phyloP scores from a whole-genome alignment of 2,329 filamentous ascomycete genomes.

The Rhynchosporium graminicola region DNA sequence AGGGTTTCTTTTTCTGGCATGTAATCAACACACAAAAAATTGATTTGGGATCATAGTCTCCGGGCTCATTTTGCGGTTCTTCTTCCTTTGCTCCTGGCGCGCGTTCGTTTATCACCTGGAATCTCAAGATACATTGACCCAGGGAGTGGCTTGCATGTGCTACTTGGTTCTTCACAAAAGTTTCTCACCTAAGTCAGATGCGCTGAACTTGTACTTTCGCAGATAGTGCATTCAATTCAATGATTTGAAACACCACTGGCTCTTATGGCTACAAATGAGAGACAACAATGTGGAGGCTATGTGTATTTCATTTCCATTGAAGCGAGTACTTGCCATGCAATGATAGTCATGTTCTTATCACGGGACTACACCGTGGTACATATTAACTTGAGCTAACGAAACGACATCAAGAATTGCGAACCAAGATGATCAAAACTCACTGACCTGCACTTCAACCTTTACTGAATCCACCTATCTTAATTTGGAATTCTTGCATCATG shows the following conservation, averaged over 20 bases:
- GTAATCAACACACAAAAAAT: constrained; percentile 25
- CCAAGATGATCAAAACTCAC: too few relatives aligned
- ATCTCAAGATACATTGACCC: constrained; percentile 12
- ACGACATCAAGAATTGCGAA: too few relatives aligned
- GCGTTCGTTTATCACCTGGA: constrained; percentile 18
- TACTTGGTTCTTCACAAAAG: constrained; percentile 27
- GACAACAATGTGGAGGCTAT: neutral
- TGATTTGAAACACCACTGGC: constrained; percentile 21
- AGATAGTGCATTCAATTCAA: constrained; percentile 27
- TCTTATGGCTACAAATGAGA: neutral
- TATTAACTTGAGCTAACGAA: too few relatives aligned
- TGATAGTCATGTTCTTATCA: too few relatives aligned
- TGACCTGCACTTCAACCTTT: too few relatives aligned
- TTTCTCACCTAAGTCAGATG: constrained; percentile 18
- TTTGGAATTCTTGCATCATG: too few relatives aligned
- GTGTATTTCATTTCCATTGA: too few relatives aligned
- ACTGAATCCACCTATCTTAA: too few relatives aligned
- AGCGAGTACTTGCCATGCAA: too few relatives aligned
- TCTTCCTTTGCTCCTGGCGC: constrained; percentile 12
- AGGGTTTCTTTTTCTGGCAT: constrained; percentile 22
- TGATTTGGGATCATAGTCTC: constrained; percentile 17
- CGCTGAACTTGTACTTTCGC: constrained; percentile 20
- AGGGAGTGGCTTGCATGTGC: constrained; percentile 25
- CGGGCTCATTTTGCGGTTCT: constrained; percentile 12
- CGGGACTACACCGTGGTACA: too few relatives aligned